Evolutionary conservation across 352 stramenopile genomes (phyloP).

Genomic region (Phytophthora boehmeriae): DNA sequence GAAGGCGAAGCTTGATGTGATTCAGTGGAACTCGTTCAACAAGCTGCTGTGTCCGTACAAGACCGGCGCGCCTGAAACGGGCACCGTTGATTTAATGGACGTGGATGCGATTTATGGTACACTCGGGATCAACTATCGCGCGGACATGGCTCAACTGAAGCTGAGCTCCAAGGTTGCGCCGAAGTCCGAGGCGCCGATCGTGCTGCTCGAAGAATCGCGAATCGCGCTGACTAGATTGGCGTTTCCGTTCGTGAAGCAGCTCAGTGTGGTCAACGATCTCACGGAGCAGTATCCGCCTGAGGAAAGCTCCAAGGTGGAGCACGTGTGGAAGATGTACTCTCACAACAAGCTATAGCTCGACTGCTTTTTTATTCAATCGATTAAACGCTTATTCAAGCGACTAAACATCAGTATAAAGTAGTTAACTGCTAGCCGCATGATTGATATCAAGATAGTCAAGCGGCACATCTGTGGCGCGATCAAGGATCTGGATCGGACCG

Average conservation of each 20-base stretch:
- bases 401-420: too few species aligned
- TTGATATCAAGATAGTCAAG: constrained; percentile 2
- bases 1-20: background rate
- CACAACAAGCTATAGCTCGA: constrained; percentile 11
- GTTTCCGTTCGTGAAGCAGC: constrained; percentile 12
- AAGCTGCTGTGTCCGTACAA: constrained; percentile 12
- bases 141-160: too few species aligned
- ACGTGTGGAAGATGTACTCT: constrained; percentile 8
- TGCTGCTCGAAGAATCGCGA: background rate
- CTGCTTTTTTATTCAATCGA: background rate
- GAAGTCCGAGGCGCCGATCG: too few species aligned
- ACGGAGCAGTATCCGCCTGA: background rate
- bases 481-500: constrained; percentile 10
- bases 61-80: background rate
- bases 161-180: too few species aligned
- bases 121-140: too few species aligned
- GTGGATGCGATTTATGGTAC: too few species aligned
- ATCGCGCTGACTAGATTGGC: constrained; percentile 3
- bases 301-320: background rate
- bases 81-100: background rate
- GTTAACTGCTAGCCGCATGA: background rate
- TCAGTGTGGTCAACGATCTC: constrained; percentile 13
- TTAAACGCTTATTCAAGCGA: too few species aligned
- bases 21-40: constrained; percentile 4
- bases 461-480: constrained; percentile 1